Evolutionary conservation across 2,329 filamentous ascomycete genomes (phyloP), one percentile per base, ranked within the genome.

Genomic region (Colletotrichum noveboracense): DNA sequence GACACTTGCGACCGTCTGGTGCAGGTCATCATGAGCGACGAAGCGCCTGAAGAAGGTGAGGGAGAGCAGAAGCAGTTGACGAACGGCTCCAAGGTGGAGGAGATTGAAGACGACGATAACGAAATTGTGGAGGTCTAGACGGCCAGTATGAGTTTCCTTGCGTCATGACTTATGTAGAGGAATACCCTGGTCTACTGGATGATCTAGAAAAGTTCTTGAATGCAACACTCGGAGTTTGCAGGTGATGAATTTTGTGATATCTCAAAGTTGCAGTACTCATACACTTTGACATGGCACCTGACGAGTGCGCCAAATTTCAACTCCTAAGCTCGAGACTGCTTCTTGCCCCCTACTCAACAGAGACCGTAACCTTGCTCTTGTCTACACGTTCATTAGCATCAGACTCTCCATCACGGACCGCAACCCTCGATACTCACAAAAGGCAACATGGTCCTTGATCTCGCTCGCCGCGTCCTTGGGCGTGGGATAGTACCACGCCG

Each of bases 1-100:
- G 96, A 98, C 79, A 94, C 93, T 1, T 98, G 95, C 80, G 97
- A 98, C 83, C 90, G 97, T 72, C 82, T 98, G 68, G 97, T 99
- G 62, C 95, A 99, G 82, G 92, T 98, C 8, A 83, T 98, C 76
- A 95, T 96, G 92, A 89, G 95, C 71, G 95, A 96, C 60, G 96
- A 97, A 82, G 93, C 90, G 78, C 87, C 86, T 8, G 90, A 89
- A 64, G 90, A 86, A 16, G 81, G 78, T 5, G 87, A 85, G 60
- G 52, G 12, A 13, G 66, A 62, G 55, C 55, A 58, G 79, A 81
- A 71, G 85, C 86, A 64, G 83, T 83, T 24, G 81, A 87, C 65
- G 83, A 87, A 74, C 87, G 89, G 71, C 82, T 83, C 78, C 78
- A 86, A 83, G 76, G 83, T 85, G 60, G 83, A 88, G 52, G 88